Base-by-base conservation (phyloP, 768 basidiomycete species). In the Serendipita vermifera region DNA sequence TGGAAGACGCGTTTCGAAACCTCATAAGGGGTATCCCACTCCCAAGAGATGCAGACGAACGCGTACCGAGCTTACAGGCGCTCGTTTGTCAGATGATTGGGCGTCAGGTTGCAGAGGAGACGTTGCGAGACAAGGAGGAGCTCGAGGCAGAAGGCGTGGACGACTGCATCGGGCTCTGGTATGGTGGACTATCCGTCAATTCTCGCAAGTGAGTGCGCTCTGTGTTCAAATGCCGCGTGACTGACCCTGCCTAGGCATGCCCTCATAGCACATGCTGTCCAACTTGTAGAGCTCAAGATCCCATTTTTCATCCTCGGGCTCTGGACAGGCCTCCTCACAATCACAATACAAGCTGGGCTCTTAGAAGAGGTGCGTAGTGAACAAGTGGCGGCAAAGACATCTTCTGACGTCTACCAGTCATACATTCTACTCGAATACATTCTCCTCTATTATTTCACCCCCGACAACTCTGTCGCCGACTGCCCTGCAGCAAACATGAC, bases 151-250 rank as follows among this genome's bases (percentile, higher is more conserved):
- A 51, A 26, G 46, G 46, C 5, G 32, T 51, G 24, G 46, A 51
- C 29, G 46, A 51, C 46, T 51, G 46, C n/a, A 51, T 51, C 27
- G 29, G 46, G 15, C 46, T 26, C 29, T 51, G 46, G 46, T 51
- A 51, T 26, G 46, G 29, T 26, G 29, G 27, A 2, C 20, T 51
- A 15, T 26, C 46, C 9, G 46, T 51, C 22, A 15, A 20, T 17
- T 22, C 46, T 7, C 17, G 46, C n/a, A 51, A 31, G 46, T 51
- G 46, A 15, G 46, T 51, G 17, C 46, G 29, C 29, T 15, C 2
- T n/a, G 20, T 7, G 5, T 15, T 51, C 7, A 9, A 26, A 26
- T 51, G n/a, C n/a, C n/a, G n/a, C n/a, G n/a, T n/a, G n/a, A n/a
- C n/a, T n/a, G n/a, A n/a, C n/a, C 4, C n/a, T 7, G 9, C 20